Conservation (phyloP, 164 flowering plant genomes). For the Chloranthus sessilifolius region DNA sequence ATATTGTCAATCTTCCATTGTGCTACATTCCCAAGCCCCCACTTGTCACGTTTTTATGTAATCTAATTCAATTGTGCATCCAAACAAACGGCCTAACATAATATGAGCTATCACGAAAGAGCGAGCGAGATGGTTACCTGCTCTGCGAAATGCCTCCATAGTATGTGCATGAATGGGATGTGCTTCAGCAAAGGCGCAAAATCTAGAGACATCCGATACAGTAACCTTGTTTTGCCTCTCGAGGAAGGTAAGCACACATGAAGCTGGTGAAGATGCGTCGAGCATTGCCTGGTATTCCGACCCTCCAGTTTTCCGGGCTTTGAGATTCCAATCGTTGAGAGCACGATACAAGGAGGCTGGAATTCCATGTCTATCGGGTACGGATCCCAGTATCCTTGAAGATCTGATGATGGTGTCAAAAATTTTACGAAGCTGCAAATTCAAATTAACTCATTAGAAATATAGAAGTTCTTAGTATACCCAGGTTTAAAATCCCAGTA, state of each 20-base stretch:
- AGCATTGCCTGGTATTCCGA: conserved; percentile 62
- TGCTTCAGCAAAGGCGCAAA: conserved; percentile 80
- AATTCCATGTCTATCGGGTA: conserved; percentile 97
- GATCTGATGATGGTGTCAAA: conserved; percentile 82
- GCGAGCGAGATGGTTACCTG: no score
- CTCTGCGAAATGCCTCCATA: conserved; percentile 87
- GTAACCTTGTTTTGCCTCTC: conserved; percentile 57
- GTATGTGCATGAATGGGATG: conserved; percentile 67
- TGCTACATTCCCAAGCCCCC: no score
- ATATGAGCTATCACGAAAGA: no score
- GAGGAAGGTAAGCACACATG: conserved; percentile 90
- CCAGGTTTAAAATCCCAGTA: no score
- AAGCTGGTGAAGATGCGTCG: conserved; percentile 91
- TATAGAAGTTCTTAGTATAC: no score
- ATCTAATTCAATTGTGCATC: no score
- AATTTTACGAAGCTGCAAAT: conserved; percentile 79
- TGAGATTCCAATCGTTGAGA: conserved; percentile 92
- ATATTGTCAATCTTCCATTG: no score
- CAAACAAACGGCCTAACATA: no score
- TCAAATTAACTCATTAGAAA: conserved; percentile 1
- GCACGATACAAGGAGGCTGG: conserved; percentile 86
- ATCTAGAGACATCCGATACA: conserved; percentile 93
- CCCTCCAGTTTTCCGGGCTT: conserved; percentile 91
- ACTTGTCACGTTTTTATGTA: no score
- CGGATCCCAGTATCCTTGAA: conserved; percentile 97